Evolutionary conservation across 768 basidiomycete genomes (phyloP).

Genomic region (Dendrothele bispora): DNA sequence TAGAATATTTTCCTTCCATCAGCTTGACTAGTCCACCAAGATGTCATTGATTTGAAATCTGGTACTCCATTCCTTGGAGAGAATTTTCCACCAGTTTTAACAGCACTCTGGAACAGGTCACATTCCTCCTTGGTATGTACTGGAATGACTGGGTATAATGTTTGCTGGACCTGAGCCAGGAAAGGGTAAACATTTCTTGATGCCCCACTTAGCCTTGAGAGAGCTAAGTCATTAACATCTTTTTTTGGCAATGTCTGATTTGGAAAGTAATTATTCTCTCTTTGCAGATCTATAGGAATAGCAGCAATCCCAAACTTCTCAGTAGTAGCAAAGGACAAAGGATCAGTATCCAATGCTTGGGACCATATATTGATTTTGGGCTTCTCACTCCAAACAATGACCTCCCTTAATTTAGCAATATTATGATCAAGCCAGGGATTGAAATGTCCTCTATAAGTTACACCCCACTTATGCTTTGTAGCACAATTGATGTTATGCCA

Average conservation of each 20-base stretch:
- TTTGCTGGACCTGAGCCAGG: not conserved
- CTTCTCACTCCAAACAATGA: constrained; percentile 10
- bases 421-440: constrained; percentile 16
- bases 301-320: constrained; percentile 14
- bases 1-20: constrained; percentile 15
- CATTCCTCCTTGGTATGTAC: not conserved
- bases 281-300: constrained; percentile 11
- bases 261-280: not conserved
- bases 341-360: constrained; percentile 6
- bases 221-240: not conserved
- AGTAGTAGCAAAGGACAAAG: not conserved
- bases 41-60: constrained; percentile 8
- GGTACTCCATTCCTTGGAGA: constrained; percentile 1
- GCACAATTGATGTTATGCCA: constrained; percentile 14
- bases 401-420: constrained; percentile 8
- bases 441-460: constrained; percentile 14
- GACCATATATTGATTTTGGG: not conserved
- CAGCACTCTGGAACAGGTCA: not conserved
- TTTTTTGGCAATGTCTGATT: not conserved
- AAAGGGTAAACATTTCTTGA: not conserved
- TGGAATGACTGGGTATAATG: not conserved
- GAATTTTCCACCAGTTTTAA: not conserved
- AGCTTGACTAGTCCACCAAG: constrained; percentile 9
- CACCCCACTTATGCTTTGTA: constrained; percentile 6
- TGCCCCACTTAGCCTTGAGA: not conserved